phyloP scores from a whole-genome alignment of 2,329 filamentous ascomycete genomes.

The Coniochaeta sp. region DNA sequence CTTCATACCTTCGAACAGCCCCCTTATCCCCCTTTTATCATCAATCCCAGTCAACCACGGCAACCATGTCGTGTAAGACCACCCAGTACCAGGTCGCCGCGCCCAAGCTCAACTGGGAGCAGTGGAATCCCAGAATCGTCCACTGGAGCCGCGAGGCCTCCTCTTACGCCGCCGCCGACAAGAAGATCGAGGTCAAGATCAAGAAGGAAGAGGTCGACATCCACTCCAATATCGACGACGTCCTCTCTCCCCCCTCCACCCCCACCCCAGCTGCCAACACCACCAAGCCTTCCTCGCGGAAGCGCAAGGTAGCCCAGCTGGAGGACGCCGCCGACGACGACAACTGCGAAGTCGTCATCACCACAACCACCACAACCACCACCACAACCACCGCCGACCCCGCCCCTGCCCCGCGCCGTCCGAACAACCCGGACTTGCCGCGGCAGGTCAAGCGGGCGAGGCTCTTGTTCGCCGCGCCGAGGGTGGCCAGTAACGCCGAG shows the following conservation, averaged over 20 bases:
- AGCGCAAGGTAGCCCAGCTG: neutral
- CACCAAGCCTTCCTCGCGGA: neutral
- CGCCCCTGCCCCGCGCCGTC: too few species aligned
- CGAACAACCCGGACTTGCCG: neutral
- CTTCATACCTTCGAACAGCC: neutral
- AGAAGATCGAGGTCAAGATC: neutral
- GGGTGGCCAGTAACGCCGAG: neutral
- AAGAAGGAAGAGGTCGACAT: neutral
- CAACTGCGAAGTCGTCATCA: neutral
- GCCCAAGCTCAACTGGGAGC: too few species aligned
- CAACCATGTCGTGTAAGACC: neutral
- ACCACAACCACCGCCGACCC: too few species aligned
- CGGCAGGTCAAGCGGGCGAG: neutral
- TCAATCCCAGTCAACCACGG: neutral
- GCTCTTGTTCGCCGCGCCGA: neutral
- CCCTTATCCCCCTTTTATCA: neutral
- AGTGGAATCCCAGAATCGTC: too few species aligned
- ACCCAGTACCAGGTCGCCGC: neutral
- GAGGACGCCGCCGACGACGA: neutral
- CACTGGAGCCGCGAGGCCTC: too few species aligned
- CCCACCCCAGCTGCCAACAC: neutral
- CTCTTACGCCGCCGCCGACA: too few species aligned
- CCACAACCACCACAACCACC: too few species aligned
- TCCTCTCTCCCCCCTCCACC: neutral
- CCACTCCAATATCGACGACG: neutral